Percentiles rank a stretch among this genome's conserved stretches.
These are phyloP conservation scores for Aspergillus japonicus DNA, from an alignment of 2,329 filamentous ascomycete genomes.

Conservation along the genomic window DNA sequence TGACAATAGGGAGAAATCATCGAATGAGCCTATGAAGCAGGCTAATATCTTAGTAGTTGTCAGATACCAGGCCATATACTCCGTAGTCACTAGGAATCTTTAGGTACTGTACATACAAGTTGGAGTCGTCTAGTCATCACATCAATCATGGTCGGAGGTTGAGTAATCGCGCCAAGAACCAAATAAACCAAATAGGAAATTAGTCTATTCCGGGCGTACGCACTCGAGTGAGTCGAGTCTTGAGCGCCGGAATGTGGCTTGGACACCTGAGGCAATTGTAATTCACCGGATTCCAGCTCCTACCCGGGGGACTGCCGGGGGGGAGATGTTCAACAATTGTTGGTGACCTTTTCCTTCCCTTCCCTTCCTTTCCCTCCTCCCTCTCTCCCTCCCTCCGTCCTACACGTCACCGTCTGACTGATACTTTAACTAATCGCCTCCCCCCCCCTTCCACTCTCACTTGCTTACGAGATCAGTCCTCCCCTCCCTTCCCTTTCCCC, in stretches of 20 bases:
- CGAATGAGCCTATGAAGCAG: neutral
- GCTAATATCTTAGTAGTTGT: too few species aligned
- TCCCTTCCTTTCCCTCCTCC: neutral
- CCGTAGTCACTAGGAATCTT: neutral
- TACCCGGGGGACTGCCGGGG: neutral
- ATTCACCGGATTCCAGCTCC: neutral
- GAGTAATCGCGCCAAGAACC: neutral
- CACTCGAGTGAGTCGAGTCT: too few species aligned
- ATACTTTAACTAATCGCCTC: constrained; percentile 21
- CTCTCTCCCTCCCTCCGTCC: neutral
- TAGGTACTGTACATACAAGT: too few species aligned
- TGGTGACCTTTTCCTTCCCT: neutral
- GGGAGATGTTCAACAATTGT: too few species aligned
- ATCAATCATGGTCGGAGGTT: neutral
- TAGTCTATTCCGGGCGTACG: too few species aligned
- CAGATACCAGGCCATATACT: too few species aligned
- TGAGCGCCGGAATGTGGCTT: neutral
- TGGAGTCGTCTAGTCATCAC: too few species aligned
- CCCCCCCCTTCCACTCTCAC: constrained; percentile 7
- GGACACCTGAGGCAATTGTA: neutral
- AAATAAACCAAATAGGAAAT: neutral
- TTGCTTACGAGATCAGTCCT: constrained; percentile 28
- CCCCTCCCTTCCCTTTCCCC: constrained; percentile 1
- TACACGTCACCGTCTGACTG: constrained; percentile 17
- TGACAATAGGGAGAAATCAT: neutral